Conservation (phyloP, 1,284 basidiomycete genomes). For the Ganoderma multipileum region DNA sequence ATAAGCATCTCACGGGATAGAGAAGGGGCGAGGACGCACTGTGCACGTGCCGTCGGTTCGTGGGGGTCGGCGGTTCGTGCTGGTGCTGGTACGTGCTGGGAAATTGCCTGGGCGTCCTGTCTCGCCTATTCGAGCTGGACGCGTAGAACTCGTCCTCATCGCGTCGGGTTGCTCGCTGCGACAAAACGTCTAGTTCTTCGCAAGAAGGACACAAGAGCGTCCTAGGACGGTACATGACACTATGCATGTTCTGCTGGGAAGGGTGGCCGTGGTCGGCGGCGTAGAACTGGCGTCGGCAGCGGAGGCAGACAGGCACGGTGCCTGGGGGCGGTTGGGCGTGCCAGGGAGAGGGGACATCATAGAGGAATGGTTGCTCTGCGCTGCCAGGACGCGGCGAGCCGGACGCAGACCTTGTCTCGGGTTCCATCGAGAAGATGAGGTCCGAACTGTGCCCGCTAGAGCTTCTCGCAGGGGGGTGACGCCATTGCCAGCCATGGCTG, state of each 20-base stretch:
- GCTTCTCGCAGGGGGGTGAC: constrained; percentile 3
- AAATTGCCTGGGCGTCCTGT: background rate
- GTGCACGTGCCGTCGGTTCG: constrained; percentile 2
- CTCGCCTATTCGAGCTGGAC: background rate
- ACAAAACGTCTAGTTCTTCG: background rate
- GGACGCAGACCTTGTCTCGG: constrained; percentile 13
- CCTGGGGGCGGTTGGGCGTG: background rate
- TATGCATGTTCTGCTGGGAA: background rate
- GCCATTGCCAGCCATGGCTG: constrained; percentile 6
- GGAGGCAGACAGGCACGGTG: constrained; percentile 9
- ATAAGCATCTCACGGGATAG: background rate
- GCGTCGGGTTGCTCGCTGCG: background rate
- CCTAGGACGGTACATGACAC: background rate
- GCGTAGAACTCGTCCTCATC: constrained; percentile 2
- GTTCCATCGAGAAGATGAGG: constrained; percentile 29
- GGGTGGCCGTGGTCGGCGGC: background rate
- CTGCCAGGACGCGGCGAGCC: constrained; percentile 13
- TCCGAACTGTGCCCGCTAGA: constrained; percentile 23
- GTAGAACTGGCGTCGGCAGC: constrained; percentile 20
- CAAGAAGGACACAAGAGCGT: constrained; percentile 11
- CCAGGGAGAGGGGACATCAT: constrained; percentile 18
- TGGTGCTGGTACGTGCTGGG: background rate
- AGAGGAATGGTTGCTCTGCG: constrained; percentile 11
- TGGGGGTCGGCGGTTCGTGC: background rate
- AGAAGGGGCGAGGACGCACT: constrained; percentile 4